These are phyloP conservation scores for Mimosa pudica DNA, from an alignment of 306 rosid species.

Conservation along the genomic window DNA sequence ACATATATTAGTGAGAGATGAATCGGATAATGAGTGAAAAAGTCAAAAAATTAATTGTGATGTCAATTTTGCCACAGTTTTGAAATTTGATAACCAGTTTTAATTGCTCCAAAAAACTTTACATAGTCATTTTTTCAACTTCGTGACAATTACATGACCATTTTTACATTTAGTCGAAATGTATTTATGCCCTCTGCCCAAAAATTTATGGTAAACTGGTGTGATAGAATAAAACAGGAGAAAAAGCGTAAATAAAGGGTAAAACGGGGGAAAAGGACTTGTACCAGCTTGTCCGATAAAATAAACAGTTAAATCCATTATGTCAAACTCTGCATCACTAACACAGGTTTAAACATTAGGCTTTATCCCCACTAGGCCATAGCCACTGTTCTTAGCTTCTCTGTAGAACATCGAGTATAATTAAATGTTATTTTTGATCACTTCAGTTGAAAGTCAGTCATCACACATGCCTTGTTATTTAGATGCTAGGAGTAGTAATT, in stretches of 20 bases:
- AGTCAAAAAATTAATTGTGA: too few species aligned
- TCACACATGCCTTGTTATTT: not conserved
- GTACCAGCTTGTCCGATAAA: not conserved
- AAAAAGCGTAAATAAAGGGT: not conserved
- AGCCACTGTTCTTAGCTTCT: not conserved
- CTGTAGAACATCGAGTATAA: not conserved
- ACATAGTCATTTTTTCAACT: too few species aligned
- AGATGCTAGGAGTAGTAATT: not conserved
- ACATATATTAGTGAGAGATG: too few species aligned
- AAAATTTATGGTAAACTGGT: too few species aligned
- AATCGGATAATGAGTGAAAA: too few species aligned
- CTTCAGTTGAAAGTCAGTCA: not conserved
- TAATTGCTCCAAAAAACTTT: too few species aligned
- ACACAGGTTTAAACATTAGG: not conserved
- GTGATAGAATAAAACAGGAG: not conserved
- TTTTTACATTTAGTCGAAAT: too few species aligned
- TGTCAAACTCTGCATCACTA: not conserved
- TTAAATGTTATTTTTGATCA: not conserved
- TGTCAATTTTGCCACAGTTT: too few species aligned
- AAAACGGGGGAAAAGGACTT: not conserved
- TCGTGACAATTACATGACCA: too few species aligned
- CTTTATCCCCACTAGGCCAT: not conserved
- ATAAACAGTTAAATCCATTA: not conserved
- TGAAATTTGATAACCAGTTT: too few species aligned
- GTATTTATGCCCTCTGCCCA: too few species aligned